These are phyloP conservation scores for Tilletiopsis washingtonensis DNA, from an alignment of 1,284 basidiomycete species.

Conservation along the genomic window DNA sequence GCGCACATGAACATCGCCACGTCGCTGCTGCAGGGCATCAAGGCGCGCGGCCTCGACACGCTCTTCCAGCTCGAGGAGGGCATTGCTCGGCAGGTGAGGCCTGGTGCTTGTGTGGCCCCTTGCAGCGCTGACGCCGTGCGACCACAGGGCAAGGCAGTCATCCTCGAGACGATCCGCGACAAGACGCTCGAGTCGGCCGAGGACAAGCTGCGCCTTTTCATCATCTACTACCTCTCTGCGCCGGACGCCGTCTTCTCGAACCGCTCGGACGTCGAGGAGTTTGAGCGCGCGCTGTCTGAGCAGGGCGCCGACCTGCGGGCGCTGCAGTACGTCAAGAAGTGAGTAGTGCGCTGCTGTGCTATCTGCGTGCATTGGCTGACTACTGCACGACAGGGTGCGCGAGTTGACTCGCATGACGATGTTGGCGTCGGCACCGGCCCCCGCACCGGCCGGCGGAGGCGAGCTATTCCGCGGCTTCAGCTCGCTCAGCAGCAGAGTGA, in stretches of 20 bases:
- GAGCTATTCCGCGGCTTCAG: slow-evolving; percentile 87
- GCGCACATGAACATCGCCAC: slow-evolving; percentile 99
- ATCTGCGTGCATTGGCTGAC: background rate
- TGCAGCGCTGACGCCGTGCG: background rate
- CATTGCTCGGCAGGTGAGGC: slow-evolving; percentile 50
- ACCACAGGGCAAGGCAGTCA: slow-evolving; percentile 55
- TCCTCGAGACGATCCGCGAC: slow-evolving; percentile 67
- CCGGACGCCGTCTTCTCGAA: slow-evolving; percentile 58
- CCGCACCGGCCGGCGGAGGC: slow-evolving; percentile 38
- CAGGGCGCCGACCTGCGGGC: slow-evolving; percentile 68
- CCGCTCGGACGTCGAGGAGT: slow-evolving; percentile 77
- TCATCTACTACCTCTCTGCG: slow-evolving; percentile 86
- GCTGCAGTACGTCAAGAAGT: slow-evolving; percentile 83
- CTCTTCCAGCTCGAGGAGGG: slow-evolving; percentile 93
- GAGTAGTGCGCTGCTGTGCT: slow-evolving; percentile 13
- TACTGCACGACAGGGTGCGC: slow-evolving; percentile 54
- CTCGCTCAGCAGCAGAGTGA: slow-evolving; percentile 76
- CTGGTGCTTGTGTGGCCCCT: background rate
- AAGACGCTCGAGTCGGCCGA: slow-evolving; percentile 24
- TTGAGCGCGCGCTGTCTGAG: slow-evolving; percentile 53
- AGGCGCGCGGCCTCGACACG: slow-evolving; percentile 87
- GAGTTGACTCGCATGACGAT: slow-evolving; percentile 90
- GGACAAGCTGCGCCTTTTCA: slow-evolving; percentile 86
- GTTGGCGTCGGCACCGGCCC: slow-evolving; percentile 68
- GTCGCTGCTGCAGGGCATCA: slow-evolving; percentile 88